phyloP scores from a whole-genome alignment of 2,329 filamentous ascomycete species.

The Aspergillus hiratsukae region DNA sequence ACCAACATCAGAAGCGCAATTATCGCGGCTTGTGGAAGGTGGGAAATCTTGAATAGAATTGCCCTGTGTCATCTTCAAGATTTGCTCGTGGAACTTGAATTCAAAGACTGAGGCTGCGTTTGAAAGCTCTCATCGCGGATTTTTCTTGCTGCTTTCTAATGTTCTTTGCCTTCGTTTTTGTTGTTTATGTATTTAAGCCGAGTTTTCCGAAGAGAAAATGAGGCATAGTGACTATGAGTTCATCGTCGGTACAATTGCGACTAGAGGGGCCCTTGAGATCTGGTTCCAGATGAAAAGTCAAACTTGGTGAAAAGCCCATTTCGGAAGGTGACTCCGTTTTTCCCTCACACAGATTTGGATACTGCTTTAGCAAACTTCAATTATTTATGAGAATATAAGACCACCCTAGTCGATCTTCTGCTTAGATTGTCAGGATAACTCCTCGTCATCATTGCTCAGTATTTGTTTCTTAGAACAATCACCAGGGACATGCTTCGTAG shows the following conservation, averaged over 20 bases:
- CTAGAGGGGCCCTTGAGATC: neutral
- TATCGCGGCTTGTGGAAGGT: neutral
- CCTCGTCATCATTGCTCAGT: neutral
- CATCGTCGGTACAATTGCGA: neutral
- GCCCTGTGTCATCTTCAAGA: neutral
- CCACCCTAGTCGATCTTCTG: neutral
- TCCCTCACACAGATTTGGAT: neutral
- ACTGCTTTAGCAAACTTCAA: neutral
- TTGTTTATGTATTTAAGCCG: neutral
- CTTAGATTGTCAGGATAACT: neutral
- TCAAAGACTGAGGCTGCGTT: neutral
- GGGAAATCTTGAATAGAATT: neutral
- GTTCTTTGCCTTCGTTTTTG: neutral
- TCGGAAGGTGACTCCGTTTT: neutral
- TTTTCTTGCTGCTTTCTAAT: neutral
- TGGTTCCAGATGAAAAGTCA: neutral
- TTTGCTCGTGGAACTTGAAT: neutral
- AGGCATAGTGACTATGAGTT: neutral
- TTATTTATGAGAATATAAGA: neutral
- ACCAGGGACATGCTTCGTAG: neutral
- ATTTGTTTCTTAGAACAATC: too few relatives aligned
- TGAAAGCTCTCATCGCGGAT: neutral
- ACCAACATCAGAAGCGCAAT: neutral
- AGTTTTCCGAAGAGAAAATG: too few relatives aligned
- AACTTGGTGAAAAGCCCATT: neutral